Evolutionary conservation across 2,329 filamentous ascomycete genomes (phyloP).

Genomic region (Paecilomyces dactylethromorphus): DNA sequence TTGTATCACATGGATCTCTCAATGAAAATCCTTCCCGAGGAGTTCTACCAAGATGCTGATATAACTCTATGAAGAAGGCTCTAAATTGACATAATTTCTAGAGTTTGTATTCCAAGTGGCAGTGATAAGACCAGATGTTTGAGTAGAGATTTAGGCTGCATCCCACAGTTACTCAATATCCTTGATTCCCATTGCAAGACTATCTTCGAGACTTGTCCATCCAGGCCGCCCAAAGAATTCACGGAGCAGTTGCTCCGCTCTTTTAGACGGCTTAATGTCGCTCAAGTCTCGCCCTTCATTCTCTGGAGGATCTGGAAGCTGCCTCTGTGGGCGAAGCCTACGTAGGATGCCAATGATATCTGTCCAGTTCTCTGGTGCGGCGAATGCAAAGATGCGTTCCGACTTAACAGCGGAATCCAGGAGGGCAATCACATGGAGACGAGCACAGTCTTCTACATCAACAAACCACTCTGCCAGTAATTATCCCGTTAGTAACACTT

Average conservation of each 20-base stretch:
- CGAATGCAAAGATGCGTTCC: constrained; percentile 50
- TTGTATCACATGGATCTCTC: no score
- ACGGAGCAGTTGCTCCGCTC: constrained; percentile 22
- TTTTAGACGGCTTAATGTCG: constrained; percentile 13
- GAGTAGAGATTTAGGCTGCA: neutral
- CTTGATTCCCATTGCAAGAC: neutral
- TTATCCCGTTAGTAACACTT: neutral
- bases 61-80: no score
- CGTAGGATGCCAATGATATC: constrained; percentile 31
- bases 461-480: constrained; percentile 33
- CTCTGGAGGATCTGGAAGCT: constrained; percentile 22
- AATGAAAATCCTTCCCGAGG: no score
- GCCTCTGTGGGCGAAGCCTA: constrained; percentile 32
- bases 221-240: constrained; percentile 18
- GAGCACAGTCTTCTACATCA: constrained; percentile 41
- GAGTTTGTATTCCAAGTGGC: no score
- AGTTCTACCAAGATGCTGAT: no score
- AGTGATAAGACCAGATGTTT: no score
- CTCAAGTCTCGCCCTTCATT: constrained; percentile 18
- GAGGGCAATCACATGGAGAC: constrained; percentile 47
- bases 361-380: constrained; percentile 42
- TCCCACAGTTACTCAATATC: neutral
- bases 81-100: neutral
- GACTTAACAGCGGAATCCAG: constrained; percentile 38
- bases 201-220: constrained; percentile 23